Percentiles rank a stretch among this genome's conserved stretches.
These are phyloP conservation scores for Amborella trichopoda DNA, from an alignment of 164 flowering plant genomes.

Conservation along the genomic window DNA sequence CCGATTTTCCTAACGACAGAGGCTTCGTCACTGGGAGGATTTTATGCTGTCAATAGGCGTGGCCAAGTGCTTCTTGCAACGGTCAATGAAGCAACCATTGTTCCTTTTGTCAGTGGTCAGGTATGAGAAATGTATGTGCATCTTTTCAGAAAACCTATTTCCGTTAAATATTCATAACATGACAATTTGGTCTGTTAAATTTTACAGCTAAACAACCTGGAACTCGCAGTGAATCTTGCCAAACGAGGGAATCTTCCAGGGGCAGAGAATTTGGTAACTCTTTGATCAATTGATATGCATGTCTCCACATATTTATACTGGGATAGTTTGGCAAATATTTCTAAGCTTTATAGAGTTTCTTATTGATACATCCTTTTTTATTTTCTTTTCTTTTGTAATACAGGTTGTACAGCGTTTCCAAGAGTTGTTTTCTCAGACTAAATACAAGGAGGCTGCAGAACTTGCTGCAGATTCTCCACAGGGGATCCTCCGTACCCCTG, in stretches of 20 bases:
- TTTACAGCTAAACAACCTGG: constrained; percentile 81
- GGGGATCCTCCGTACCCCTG: constrained; percentile 95
- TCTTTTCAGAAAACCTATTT: too few relatives aligned
- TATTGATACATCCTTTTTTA: not conserved
- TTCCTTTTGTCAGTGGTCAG: constrained; percentile 96
- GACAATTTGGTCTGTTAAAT: not conserved
- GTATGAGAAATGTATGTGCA: too few relatives aligned
- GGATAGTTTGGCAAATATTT: not conserved
- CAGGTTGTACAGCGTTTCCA: constrained; percentile 99
- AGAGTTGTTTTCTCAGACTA: constrained; percentile 94
- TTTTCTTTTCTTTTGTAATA: not conserved
- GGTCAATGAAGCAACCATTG: constrained; percentile 85
- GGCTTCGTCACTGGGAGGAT: constrained; percentile 92
- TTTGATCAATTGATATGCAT: not conserved
- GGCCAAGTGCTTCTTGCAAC: constrained; percentile 96
- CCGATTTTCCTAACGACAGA: constrained; percentile 95
- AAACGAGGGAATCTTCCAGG: constrained; percentile 23
- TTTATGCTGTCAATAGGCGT: constrained; percentile 91
- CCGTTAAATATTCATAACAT: too few relatives aligned
- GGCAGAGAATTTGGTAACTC: constrained; percentile 85
- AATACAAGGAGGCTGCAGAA: constrained; percentile 99
- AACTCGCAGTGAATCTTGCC: constrained; percentile 20
- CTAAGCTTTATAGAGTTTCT: not conserved
- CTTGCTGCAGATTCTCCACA: constrained; percentile 99
- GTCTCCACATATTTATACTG: not conserved